Percentiles rank a stretch among this genome's conserved stretches.
These are phyloP conservation scores for Trichoderma gracile DNA, from an alignment of 2,329 filamentous ascomycete genomes.

Conservation along the genomic window DNA sequence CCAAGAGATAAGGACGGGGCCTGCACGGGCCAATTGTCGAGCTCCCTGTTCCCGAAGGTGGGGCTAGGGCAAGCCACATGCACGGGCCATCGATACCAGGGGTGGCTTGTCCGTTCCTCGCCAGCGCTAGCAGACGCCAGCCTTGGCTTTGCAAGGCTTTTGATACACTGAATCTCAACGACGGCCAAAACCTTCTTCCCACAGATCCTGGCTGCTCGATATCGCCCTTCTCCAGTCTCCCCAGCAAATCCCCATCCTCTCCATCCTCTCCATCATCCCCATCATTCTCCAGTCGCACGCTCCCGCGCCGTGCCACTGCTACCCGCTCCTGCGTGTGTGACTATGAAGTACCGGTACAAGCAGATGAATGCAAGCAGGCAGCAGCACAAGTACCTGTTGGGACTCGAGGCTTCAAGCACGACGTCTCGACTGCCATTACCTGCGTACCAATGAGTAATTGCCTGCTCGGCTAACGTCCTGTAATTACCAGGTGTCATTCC, in stretches of 20 bases:
- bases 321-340: neutral
- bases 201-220: conserved; percentile 4
- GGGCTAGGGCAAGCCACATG: conserved; percentile 20
- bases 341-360: neutral
- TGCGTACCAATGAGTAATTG: conserved; percentile 2
- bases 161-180: neutral
- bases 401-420: too few species aligned
- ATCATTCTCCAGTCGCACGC: neutral
- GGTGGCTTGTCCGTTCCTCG: conserved; percentile 13
- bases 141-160: too few species aligned
- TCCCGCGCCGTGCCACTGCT: conserved; percentile 13
- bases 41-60: neutral
- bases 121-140: conserved; percentile 18
- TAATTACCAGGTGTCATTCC: neutral
- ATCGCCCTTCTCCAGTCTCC: neutral
- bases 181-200: conserved; percentile 17
- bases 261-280: too few species aligned
- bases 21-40: conserved; percentile 18
- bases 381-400: too few species aligned
- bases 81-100: conserved; percentile 10
- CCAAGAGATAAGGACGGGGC: conserved; percentile 24
- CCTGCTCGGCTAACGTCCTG: conserved; percentile 1
- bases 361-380: neutral
- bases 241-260: too few species aligned
- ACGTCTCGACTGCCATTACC: neutral